Conservation (phyloP, 345 rosid species). For the Gossypium anomalum region DNA sequence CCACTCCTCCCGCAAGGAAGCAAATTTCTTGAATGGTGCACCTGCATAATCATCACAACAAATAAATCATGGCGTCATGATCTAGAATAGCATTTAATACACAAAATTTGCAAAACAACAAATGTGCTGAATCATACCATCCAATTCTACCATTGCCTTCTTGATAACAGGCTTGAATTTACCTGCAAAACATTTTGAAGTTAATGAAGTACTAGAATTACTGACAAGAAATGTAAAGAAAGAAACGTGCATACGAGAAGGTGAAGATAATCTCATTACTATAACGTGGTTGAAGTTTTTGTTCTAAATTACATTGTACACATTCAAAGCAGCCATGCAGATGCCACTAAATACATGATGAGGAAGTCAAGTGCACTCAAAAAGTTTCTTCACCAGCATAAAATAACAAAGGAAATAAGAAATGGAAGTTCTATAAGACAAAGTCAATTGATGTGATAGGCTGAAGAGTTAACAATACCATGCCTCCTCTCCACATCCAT, state of each 20-base stretch:
- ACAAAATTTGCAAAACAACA: not conserved
- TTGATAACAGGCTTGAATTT: slow-evolving; percentile 96
- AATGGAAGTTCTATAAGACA: not conserved
- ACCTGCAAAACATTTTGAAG: slow-evolving; percentile 40
- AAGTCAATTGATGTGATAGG: not conserved
- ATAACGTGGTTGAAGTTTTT: not conserved
- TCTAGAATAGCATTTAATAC: not conserved
- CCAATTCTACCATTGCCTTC: slow-evolving; percentile 99
- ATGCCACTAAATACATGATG: not conserved
- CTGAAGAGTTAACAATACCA: slow-evolving; percentile 37
- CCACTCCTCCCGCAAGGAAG: slow-evolving; percentile 77
- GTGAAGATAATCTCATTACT: not conserved
- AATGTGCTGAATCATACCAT: slow-evolving; percentile 41
- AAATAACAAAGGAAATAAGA: not conserved
- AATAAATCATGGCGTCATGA: not conserved
- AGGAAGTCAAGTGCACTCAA: not conserved
- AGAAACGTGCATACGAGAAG: not conserved
- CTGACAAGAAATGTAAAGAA: not conserved
- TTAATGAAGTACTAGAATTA: not conserved
- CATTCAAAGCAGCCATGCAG: not conserved
- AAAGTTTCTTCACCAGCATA: not conserved
- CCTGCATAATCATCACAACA: slow-evolving; percentile 40
- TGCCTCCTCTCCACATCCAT: slow-evolving; percentile 99
- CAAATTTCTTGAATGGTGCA: slow-evolving; percentile 80
- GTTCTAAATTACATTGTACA: not conserved